Base-by-base conservation (phyloP, 257 asterid species). In the Primulina tabacum region DNA sequence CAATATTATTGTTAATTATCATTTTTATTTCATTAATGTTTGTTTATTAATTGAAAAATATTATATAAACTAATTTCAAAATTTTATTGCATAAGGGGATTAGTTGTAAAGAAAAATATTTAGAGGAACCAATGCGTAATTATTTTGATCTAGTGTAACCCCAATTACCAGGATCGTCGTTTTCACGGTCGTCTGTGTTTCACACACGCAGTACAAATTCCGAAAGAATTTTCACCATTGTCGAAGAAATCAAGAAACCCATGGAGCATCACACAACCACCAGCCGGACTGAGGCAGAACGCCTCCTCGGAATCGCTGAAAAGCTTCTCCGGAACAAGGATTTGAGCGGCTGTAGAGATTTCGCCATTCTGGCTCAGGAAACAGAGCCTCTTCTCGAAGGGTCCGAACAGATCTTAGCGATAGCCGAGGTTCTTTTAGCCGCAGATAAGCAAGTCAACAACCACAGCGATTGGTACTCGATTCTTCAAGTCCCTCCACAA, bases 261-360 rank as follows among this genome's bases (percentile, higher is more conserved):
- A 90, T 89, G 96, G 95, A 92, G 73, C 90, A 86, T 32, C 92
- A 88, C 78, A 82, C 92, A 43, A 88, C 88, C 60, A 87, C 97
- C 33, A 87, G 89, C 82, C 81, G 97, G 64, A 90, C 92, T n/a
- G 98, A 92, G 75, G 98, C 98, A 32, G 98, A 92, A 60, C 89
- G 98, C 16, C 81, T 92, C 53, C 64, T 90, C 1, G 98, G 96
- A 38, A 80, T 92, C 79, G 90, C 98, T 63, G 97, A 88, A 71
- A 92, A 90, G 82, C 96, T 92, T 17, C 88, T 92, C 38, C 80
- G 84, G 4, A 82, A 18, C 79, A 85, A 81, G 35, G 98, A 92
- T 62, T 76, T 79, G 30, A 64, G 81, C 73, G 86, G 91, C 33
- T 87, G 83, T 72, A 77, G 88, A 28, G 96, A 92, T 28, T 92